phyloP scores from a whole-genome alignment of 2,329 filamentous ascomycete genomes.

The Davidsoniella eucalypti region DNA sequence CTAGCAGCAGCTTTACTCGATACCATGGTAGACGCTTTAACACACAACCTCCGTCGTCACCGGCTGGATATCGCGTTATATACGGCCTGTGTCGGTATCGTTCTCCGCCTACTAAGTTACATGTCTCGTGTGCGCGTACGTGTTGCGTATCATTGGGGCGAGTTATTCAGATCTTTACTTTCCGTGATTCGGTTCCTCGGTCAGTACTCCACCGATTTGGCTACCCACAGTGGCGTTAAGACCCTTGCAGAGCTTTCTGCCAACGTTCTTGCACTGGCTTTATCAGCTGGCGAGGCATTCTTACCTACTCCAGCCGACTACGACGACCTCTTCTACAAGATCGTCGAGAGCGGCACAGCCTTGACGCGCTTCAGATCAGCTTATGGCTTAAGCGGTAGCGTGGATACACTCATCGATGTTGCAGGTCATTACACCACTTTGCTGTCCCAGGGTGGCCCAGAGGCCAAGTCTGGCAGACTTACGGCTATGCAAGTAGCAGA shows the following conservation, averaged over 20 bases:
- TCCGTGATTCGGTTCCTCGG: conserved; percentile 81
- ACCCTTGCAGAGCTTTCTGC: conserved; percentile 62
- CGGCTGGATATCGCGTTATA: conserved; percentile 78
- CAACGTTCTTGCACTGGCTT: conserved; percentile 65
- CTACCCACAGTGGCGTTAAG: conserved; percentile 49
- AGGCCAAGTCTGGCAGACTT: conserved; percentile 23
- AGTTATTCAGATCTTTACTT: conserved; percentile 79
- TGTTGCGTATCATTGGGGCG: conserved; percentile 82
- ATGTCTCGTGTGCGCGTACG: conserved; percentile 69
- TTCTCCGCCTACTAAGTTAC: conserved; percentile 69
- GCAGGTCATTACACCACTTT: conserved; percentile 76
- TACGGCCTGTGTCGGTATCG: conserved; percentile 61
- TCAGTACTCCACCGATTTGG: conserved; percentile 67
- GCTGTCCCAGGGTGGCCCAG: conserved; percentile 39
- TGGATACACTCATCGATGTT: conserved; percentile 70
- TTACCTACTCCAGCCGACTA: conserved; percentile 75
- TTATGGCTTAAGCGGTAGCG: conserved; percentile 52
- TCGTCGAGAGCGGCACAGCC: conserved; percentile 78
- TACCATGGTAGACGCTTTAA: conserved; percentile 76
- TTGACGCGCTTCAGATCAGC: conserved; percentile 67
- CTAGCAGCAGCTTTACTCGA: conserved; percentile 67
- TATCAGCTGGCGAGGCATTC: conserved; percentile 80
- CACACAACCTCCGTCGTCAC: conserved; percentile 61
- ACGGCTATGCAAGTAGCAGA: conserved; percentile 72
- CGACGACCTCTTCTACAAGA: conserved; percentile 96